phyloP scores from a whole-genome alignment of 345 rosid genomes.

The Populus nigra region DNA sequence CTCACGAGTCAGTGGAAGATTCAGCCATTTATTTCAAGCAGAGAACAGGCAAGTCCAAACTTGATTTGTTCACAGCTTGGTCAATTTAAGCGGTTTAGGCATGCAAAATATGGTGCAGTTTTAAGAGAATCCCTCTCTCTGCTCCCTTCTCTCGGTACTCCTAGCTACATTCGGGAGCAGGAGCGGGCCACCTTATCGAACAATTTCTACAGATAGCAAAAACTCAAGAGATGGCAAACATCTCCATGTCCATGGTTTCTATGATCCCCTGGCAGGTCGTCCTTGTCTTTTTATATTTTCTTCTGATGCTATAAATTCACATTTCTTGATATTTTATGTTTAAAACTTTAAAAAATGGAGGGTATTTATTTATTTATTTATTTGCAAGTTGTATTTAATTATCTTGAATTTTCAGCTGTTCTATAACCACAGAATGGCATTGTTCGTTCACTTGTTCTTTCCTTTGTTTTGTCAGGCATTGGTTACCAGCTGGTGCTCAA shows the following conservation, averaged over 20 bases:
- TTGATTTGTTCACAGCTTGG: too few relatives aligned
- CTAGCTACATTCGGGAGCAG: neutral
- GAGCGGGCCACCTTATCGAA: neutral
- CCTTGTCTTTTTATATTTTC: neutral
- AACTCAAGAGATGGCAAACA: neutral
- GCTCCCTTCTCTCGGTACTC: too few relatives aligned
- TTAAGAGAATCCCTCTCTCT: too few relatives aligned
- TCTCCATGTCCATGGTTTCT: neutral
- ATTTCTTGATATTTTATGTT: neutral
- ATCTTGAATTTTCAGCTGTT: too few relatives aligned
- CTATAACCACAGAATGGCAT: too few relatives aligned
- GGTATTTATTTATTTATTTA: too few relatives aligned
- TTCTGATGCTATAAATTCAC: neutral
- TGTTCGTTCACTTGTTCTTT: too few relatives aligned
- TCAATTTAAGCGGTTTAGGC: too few relatives aligned
- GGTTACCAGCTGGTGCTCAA: too few relatives aligned
- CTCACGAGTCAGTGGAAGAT: conserved; percentile 72
- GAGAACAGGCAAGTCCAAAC: conserved; percentile 17
- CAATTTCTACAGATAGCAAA: neutral
- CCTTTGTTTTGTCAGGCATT: too few relatives aligned
- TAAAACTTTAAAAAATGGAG: neutral
- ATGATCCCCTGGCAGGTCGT: neutral
- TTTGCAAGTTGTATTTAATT: too few relatives aligned
- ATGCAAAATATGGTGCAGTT: too few relatives aligned
- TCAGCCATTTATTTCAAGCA: conserved; percentile 62